Evolutionary conservation across 257 asterid genomes (phyloP).

Genomic region (Linderniella brevidens): DNA sequence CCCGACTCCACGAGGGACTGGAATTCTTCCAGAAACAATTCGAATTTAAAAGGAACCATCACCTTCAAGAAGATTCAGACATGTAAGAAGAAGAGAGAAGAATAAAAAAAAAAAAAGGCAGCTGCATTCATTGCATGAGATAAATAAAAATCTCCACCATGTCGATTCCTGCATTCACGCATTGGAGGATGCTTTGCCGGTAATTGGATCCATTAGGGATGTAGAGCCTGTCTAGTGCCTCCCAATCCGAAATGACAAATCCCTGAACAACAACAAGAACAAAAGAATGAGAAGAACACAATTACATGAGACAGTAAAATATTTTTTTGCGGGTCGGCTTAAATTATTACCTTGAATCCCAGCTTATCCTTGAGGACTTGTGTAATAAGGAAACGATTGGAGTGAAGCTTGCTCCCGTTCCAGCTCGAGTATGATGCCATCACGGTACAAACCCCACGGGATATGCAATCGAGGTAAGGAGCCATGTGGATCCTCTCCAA

Average conservation of each 20-base stretch:
- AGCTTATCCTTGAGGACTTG: constrained; percentile 70
- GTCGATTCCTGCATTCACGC: constrained; percentile 69
- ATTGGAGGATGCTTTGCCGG: constrained; percentile 29
- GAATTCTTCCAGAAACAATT: constrained; percentile 65
- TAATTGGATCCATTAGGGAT: constrained; percentile 49
- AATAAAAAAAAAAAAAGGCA: no score
- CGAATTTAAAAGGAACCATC: constrained; percentile 88
- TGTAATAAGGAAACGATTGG: constrained; percentile 55
- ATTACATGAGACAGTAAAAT: constrained; percentile 5
- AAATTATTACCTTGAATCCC: constrained; percentile 63
- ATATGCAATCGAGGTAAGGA: constrained; percentile 70
- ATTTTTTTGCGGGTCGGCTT: no score
- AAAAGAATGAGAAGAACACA: background rate
- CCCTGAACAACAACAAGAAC: constrained; percentile 27
- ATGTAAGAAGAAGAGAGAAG: background rate
- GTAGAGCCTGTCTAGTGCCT: constrained; percentile 51
- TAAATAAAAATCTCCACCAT: constrained; percentile 24
- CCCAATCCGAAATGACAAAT: constrained; percentile 74
- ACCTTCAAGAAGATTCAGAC: constrained; percentile 33
- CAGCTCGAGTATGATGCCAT: constrained; percentile 91
- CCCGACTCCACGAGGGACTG: constrained; percentile 63
- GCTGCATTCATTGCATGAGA: no score
- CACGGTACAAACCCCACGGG: constrained; percentile 86
- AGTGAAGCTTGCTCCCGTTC: constrained; percentile 58
- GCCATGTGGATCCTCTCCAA: constrained; percentile 71